A percentile compares a stretch with the other conserved stretches of the same genome.
Evolutionary conservation across 2,329 filamentous ascomycete genomes (phyloP).

Genomic region (Xylaria sp.): DNA sequence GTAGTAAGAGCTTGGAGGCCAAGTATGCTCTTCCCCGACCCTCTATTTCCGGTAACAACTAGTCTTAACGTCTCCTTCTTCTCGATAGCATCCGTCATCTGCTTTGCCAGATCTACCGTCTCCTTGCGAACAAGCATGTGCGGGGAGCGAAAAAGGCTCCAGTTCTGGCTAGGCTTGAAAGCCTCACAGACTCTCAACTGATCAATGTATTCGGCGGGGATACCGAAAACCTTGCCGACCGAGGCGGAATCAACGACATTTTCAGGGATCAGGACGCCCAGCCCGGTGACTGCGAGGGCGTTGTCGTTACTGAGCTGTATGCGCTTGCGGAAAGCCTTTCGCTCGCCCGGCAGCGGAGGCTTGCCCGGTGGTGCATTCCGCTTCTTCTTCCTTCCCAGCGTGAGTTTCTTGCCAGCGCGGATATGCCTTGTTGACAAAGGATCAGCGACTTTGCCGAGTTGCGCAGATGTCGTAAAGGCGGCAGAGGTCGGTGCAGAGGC

Average conservation of each 20-base stretch:
- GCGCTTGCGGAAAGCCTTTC: conserved; percentile 84
- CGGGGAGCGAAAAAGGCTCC: conserved; percentile 84
- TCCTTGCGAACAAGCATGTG: conserved; percentile 79
- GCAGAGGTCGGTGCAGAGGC: conserved; percentile 41
- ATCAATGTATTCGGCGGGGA: conserved; percentile 76
- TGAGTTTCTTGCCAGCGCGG: conserved; percentile 49
- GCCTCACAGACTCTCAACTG: conserved; percentile 82
- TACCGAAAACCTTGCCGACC: conserved; percentile 69
- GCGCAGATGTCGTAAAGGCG: conserved; percentile 38
- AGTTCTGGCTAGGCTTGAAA: conserved; percentile 89
- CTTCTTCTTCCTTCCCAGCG: conserved; percentile 57
- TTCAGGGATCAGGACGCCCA: conserved; percentile 64
- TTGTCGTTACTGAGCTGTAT: conserved; percentile 95
- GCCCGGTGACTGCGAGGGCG: conserved; percentile 75
- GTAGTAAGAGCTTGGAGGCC: conserved; percentile 83
- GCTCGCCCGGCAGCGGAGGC: conserved; percentile 75
- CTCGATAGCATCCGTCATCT: conserved; percentile 62
- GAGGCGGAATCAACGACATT: conserved; percentile 61
- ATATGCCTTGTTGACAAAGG: conserved; percentile 25
- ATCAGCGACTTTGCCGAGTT: conserved; percentile 19
- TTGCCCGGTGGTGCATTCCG: conserved; percentile 56
- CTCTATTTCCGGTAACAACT: conserved; percentile 74
- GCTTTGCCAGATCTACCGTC: conserved; percentile 72
- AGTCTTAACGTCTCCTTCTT: conserved; percentile 63
- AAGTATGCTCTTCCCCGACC: conserved; percentile 86